Conservation (phyloP, 2,329 filamentous ascomycete genomes). For the Tricladium varicosporioides region DNA sequence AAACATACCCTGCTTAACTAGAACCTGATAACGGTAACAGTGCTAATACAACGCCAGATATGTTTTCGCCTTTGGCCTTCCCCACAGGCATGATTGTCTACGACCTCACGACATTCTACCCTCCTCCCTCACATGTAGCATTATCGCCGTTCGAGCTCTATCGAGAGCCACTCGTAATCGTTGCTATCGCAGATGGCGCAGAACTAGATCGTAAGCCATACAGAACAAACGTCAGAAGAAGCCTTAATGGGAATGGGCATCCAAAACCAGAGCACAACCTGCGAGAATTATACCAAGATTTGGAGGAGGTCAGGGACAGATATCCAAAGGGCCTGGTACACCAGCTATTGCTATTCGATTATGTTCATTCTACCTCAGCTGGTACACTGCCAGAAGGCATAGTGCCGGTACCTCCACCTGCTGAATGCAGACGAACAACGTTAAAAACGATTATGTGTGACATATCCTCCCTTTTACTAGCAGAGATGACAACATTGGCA, state of each 20-base stretch:
- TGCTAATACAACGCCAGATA: constrained; percentile 55
- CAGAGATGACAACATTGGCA: constrained; percentile 72
- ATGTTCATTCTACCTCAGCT: constrained; percentile 46
- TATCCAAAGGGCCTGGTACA: constrained; percentile 77
- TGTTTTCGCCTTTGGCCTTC: constrained; percentile 90
- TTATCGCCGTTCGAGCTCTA: constrained; percentile 89
- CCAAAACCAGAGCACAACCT: constrained; percentile 54
- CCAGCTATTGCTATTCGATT: constrained; percentile 78
- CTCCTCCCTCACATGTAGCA: constrained; percentile 75
- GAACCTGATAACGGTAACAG: not conserved
- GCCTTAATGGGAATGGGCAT: constrained; percentile 47
- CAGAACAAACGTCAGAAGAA: constrained; percentile 55
- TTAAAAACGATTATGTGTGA: constrained; percentile 80
- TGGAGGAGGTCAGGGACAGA: constrained; percentile 68
- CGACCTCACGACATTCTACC: constrained; percentile 77
- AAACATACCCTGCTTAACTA: constrained; percentile 7
- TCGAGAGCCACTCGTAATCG: constrained; percentile 76
- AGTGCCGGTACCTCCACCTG: constrained; percentile 65
- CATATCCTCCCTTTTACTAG: constrained; percentile 69
- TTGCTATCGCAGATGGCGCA: constrained; percentile 80
- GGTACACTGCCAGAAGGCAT: constrained; percentile 65
- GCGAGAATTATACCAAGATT: constrained; percentile 60
- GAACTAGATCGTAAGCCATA: constrained; percentile 60
- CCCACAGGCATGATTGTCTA: constrained; percentile 84
- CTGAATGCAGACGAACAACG: constrained; percentile 71